Conservation (phyloP, 2,329 filamentous ascomycete genomes). For the Exophiala xenobiotica region DNA sequence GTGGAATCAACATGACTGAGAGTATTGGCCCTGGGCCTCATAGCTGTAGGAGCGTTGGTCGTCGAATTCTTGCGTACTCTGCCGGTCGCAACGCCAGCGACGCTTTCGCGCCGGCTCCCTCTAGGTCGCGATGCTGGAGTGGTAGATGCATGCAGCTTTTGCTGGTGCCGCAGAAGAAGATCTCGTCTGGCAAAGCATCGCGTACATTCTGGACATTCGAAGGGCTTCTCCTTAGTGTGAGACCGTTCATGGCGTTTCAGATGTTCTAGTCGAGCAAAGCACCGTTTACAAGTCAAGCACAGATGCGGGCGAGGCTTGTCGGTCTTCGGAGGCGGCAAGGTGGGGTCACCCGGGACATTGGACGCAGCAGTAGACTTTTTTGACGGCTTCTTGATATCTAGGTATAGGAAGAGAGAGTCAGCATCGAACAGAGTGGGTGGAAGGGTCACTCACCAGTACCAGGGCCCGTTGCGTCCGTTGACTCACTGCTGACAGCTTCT, state of each 20-base stretch:
- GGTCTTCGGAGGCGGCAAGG: conserved; percentile 76
- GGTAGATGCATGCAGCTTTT: conserved; percentile 94
- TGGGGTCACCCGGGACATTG: conserved; percentile 4
- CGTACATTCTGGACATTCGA: conserved; percentile 92
- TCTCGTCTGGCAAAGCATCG: conserved; percentile 94
- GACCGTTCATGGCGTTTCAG: conserved; percentile 95
- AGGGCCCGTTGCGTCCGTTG: conserved; percentile 3
- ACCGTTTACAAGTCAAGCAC: conserved; percentile 85
- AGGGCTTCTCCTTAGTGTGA: conserved; percentile 99
- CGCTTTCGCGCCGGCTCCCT: conserved; percentile 82
- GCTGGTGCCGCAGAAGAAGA: conserved; percentile 88
- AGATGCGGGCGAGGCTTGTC: conserved; percentile 96
- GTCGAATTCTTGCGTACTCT: conserved; percentile 91
- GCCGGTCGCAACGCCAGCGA: conserved; percentile 64
- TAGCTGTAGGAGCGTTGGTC: conserved; percentile 58
- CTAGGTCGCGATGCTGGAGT: conserved; percentile 83
- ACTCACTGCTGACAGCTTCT: conserved; percentile 7
- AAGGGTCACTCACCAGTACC: conserved; percentile 14
- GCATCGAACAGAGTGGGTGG: background rate
- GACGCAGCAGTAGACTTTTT: conserved; percentile 7
- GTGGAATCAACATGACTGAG: conserved; percentile 87
- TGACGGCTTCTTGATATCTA: conserved; percentile 16
- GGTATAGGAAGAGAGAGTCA: conserved; percentile 2
- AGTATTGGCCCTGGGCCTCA: conserved; percentile 90
- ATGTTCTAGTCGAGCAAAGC: conserved; percentile 92